These are phyloP conservation scores for Collybia sp. DNA, from an alignment of 768 basidiomycete genomes.

Conservation along the genomic window DNA sequence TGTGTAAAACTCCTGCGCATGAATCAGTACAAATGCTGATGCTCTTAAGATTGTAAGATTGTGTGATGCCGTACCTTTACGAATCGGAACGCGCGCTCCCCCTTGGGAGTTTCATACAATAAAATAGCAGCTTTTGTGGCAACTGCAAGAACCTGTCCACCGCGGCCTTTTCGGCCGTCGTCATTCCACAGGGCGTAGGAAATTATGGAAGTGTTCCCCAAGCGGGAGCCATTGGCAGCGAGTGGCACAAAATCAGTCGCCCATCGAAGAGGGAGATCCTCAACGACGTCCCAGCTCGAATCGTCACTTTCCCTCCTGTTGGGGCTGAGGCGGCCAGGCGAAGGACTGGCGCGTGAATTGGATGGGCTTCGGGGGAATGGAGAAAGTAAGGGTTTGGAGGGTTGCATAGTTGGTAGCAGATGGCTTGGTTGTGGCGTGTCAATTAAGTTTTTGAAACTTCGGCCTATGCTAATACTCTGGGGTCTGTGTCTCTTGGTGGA, in stretches of 20 bases:
- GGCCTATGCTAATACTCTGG: conserved; percentile 50
- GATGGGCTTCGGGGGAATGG: conserved; percentile 10
- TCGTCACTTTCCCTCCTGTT: conserved; percentile 33
- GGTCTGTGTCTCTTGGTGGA: conserved; percentile 45
- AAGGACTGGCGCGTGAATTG: conserved; percentile 6
- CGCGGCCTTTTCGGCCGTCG: conserved; percentile 37
- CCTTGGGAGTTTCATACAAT: conserved; percentile 77
- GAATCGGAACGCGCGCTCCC: conserved; percentile 79
- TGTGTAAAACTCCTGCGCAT: no score
- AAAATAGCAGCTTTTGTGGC: conserved; percentile 71
- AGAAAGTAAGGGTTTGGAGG: conserved; percentile 30
- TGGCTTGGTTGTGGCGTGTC: conserved; percentile 22
- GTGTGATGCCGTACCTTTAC: conserved; percentile 51
- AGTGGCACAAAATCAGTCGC: conserved; percentile 84
- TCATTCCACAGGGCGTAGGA: conserved; percentile 70
- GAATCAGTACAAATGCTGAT: no score
- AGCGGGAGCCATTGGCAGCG: conserved; percentile 61
- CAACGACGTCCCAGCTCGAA: conserved; percentile 69
- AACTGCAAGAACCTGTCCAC: conserved; percentile 63
- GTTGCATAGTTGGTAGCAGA: conserved; percentile 15
- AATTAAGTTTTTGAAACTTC: conserved; percentile 58
- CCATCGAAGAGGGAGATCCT: conserved; percentile 74
- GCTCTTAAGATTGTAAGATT: no score
- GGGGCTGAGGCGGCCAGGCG: conserved; percentile 11
- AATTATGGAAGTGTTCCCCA: conserved; percentile 51